Base-by-base conservation (phyloP, 148 eudicot genomes). In the Fagopyrum esculentum region DNA sequence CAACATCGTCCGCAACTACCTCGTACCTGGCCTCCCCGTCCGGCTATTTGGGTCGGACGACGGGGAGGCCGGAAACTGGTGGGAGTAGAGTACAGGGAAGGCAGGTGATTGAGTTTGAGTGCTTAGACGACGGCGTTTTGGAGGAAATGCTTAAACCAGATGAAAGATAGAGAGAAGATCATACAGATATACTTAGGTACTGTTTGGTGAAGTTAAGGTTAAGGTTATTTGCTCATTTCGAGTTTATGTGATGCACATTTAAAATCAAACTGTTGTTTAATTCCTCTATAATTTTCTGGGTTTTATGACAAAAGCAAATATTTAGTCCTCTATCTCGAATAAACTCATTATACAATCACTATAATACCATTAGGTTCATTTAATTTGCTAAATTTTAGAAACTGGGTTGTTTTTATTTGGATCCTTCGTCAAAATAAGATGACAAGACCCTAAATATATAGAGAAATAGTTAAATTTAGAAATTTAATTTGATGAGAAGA, bases 21-120 rank as follows among this genome's bases (percentile, higher is more conserved):
- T 69, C 73, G 11, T 43, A 45, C 46, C 44, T 69, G 8, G 3
- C 64, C 35, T 59, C 46, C 46, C 70, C 70, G 46, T 30, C 46
- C 45, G n/a, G 45, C 2, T 40, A 3, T 45, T 45, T 72, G 74
- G 74, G 70, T 7, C 17, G 46, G 45, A 46, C 46, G 15, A 22
- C 26, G 26, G 26, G 26, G 26, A 22, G 26, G 26, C 26, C 46
- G 71, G 1, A n/a, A 5, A 11, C 71, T 43, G 4, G 71, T 49
- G 52, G 52, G 52, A 49, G 52, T 49, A 49, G 40, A 35, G 40
- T 35, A n/a, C 68, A 29, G 16, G 68, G 68, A 29, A 61, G 74
- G 57, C 74, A 72, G 74, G 74, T 72, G 74, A 72, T 72, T 72
- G 74, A 72, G 74, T 72, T 72, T 0, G 74, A 72, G 46, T 72